Evolutionary conservation across 495 filamentous ascomycete genomes (phyloP).

Genomic region (Paragyromitra xinjiangensis): DNA sequence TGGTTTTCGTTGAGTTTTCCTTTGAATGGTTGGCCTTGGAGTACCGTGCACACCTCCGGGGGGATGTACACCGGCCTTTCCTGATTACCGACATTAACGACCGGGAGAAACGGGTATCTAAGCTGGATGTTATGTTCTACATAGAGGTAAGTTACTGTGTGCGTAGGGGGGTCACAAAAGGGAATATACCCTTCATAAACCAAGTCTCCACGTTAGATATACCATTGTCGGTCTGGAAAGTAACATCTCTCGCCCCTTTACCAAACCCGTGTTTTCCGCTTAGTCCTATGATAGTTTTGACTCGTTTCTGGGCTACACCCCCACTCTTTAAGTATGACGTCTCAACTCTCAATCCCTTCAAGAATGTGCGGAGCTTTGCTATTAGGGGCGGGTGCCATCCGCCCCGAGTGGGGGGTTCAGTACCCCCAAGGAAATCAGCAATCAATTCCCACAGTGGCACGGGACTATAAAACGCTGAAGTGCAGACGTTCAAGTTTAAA

Average conservation of each 20-base stretch:
- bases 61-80: slow-evolving; percentile 67
- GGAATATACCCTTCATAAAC: slow-evolving; percentile 14
- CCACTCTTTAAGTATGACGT: background rate
- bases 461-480: slow-evolving; percentile 61
- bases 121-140: slow-evolving; percentile 62
- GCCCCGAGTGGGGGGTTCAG: background rate
- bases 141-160: background rate
- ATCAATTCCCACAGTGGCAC: background rate
- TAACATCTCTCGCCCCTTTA: slow-evolving; percentile 1
- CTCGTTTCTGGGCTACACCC: background rate
- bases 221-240: slow-evolving; percentile 8
- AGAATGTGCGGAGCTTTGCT: slow-evolving; percentile 17
- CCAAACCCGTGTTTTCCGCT: background rate
- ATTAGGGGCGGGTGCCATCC: background rate
- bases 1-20: slow-evolving; percentile 47
- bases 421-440: slow-evolving; percentile 10
- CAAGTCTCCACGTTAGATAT: slow-evolving; percentile 18
- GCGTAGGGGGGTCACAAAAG: background rate
- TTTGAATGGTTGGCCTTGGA: slow-evolving; percentile 44
- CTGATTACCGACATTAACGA: slow-evolving; percentile 73
- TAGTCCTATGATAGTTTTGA: slow-evolving; percentile 32
- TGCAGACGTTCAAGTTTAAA: slow-evolving; percentile 62
- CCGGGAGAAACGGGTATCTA: slow-evolving; percentile 62
- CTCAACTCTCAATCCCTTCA: slow-evolving; percentile 31
- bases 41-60: slow-evolving; percentile 40